Evolutionary conservation across 2,329 filamentous ascomycete genomes (phyloP), one percentile per base, ranked within the genome.

Genomic region (Colletotrichum trifolii): DNA sequence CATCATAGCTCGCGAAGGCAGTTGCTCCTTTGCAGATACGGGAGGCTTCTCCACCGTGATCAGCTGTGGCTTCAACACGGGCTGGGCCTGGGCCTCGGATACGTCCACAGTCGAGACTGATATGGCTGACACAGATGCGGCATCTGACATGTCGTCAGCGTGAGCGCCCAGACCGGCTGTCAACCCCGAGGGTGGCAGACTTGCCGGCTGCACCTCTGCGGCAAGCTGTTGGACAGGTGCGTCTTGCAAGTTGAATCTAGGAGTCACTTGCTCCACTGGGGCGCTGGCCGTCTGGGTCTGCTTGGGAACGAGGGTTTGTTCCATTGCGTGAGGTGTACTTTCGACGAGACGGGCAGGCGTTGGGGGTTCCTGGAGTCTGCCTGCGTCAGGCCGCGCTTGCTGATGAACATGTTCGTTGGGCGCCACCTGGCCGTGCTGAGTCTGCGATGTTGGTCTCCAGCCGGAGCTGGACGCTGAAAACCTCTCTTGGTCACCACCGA

Each of bases 61-160:
- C 38, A 72, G 40, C 11, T 69, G 68, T 1, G 69, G 67, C 46
- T 62, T 70, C 25, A 72, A 35, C 2, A 71, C 63, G 2, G 69
- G 71, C 25, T 71, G 70, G 2, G 58, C 66, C 13, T 70, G 66
- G 1, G 67, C 70, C 39, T 72, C 71, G 1, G 64, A 63, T 8
- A 72, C 66, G 34, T 72, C 69, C 53, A 70, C 66, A 0, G 69
- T 71, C 1, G 70, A 72, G 5, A 71, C 58, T 2, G 70, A 72
- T 15, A 66, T 66, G 25, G 61, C 59, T 56, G 54, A 72, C 4
- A 71, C 53, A 1, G 71, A 72, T 12, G 67, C 70, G 33, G 57
- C 59, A 56, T 72, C 64, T 7, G 64, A 66, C 13, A 54, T 15
- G 43, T 50, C 60, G 12, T 66, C 64, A 10, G 8, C 12, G 1